Percentiles rank a stretch among this genome's conserved stretches.
Evolutionary conservation across 345 rosid species (phyloP).

Genomic region (Linum usitatissimum): DNA sequence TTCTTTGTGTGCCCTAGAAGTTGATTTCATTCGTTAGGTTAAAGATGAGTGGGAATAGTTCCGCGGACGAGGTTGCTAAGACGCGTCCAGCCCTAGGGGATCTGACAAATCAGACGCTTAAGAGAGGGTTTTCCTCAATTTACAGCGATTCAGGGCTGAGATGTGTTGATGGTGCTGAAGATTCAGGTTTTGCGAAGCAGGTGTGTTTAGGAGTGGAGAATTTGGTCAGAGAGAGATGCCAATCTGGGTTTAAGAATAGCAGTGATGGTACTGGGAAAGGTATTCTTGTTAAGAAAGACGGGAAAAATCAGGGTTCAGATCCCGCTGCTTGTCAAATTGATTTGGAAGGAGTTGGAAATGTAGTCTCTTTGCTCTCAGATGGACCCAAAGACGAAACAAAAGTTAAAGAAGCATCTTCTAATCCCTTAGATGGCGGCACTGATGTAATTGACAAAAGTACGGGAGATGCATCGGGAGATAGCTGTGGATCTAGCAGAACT

Average conservation of each 20-base stretch:
- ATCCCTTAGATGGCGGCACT: neutral
- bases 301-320: neutral
- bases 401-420: neutral
- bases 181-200: conserved; percentile 11
- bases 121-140: conserved; percentile 33
- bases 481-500: conserved; percentile 22
- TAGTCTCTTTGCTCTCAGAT: neutral
- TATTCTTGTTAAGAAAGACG: neutral
- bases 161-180: conserved; percentile 3
- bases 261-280: neutral
- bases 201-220: conserved; percentile 38
- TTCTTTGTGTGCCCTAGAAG: neutral
- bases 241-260: conserved; percentile 1
- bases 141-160: neutral
- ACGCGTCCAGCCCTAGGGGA: conserved; percentile 21
- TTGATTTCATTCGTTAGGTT: conserved; percentile 5
- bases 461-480: neutral
- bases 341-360: neutral
- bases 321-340: neutral
- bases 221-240: conserved; percentile 27
- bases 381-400: neutral
- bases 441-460: neutral
- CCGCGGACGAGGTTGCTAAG: conserved; percentile 13
- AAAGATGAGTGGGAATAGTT: conserved; percentile 45
- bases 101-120: conserved; percentile 33